A percentile compares a stretch with the other conserved stretches of the same genome.
phyloP scores from a whole-genome alignment of 331 rosid genomes.

The Acacia concinna region DNA sequence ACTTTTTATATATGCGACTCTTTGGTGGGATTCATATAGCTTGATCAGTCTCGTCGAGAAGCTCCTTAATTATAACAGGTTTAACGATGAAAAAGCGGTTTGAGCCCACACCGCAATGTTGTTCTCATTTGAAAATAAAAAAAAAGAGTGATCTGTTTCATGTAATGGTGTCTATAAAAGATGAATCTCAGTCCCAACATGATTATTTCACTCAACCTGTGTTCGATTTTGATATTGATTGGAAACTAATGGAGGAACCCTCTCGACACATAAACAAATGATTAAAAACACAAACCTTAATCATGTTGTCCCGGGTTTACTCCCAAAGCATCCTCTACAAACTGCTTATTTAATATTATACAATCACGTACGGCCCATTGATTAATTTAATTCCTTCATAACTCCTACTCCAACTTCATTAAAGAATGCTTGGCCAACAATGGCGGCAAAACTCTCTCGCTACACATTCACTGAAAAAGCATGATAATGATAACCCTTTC shows the following conservation, averaged over 20 bases:
- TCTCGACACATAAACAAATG: conserved; percentile 12
- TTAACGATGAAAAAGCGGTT: conserved; percentile 15
- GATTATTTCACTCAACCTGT: not conserved
- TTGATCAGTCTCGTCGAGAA: not conserved
- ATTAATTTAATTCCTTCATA: conserved; percentile 8
- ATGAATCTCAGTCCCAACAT: conserved; percentile 44
- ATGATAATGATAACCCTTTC: not conserved
- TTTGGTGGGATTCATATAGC: conserved; percentile 4
- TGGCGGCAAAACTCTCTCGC: not conserved
- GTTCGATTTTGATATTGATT: conserved; percentile 12
- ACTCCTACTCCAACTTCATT: not conserved
- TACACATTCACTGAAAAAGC: not conserved
- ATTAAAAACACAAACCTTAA: conserved; percentile 20
- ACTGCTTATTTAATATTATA: not conserved
- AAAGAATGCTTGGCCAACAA: conserved; percentile 12
- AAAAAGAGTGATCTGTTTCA: conserved; percentile 15
- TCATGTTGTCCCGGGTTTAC: conserved; percentile 41
- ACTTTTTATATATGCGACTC: not conserved
- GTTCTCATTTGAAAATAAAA: conserved; percentile 3
- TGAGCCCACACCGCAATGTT: not conserved
- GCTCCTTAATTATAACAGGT: not conserved
- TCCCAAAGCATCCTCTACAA: conserved; percentile 16
- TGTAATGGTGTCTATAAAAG: conserved; percentile 32
- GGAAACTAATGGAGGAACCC: not conserved
- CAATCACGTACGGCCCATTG: not conserved